Evolutionary conservation across 352 stramenopile genomes (phyloP), one percentile per base, ranked within the genome.

Genomic region (Phytophthora podocarpi): DNA sequence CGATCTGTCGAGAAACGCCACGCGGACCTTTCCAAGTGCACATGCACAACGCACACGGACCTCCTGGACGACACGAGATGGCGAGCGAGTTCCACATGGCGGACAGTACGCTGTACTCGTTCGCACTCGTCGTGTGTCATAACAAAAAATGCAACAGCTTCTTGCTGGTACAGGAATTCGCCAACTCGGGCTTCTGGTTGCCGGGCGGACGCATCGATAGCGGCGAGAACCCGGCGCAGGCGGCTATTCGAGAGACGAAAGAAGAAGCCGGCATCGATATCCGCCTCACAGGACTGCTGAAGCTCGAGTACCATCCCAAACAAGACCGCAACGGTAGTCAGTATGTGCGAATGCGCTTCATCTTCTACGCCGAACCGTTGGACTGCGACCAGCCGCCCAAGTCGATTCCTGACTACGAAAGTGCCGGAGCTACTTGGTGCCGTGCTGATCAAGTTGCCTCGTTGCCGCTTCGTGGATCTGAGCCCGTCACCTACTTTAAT

Each of bases 331-430:
- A 56, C 4, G 78, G 79, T 11, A 75, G 70, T 50, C 72, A 87
- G 43, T 95, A 95, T 35, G 86, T 95, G 26, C 83, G 86, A 51
- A 93, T 95, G 86, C 86, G 86, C 28, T 93, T 95, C 58, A 80
- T 95, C 35, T 93, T 93, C 52, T 87, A 89, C 51, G 86, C 82
- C 26, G 85, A 93, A 54, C 86, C 86, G 11, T 15, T 93, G 23
- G 75, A 95, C 58, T 85, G 76, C 41, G 77, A 90, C 43, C 84
- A 93, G 52, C 72, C 82, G 8, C 86, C 86, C 11, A 95, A 95
- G 59, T 93, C 84, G 4, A 93, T 95, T 48, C 86, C 86, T n/a
- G 84, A 95, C 47, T 95, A 93, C 41, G 86, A 95, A 62, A 95
- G 86, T 40, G 83, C 78, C 11, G 86, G 86, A 5, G 86, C 86